Evolutionary conservation across 2,329 filamentous ascomycete species (phyloP), one percentile per base, ranked within the genome.

Genomic region (Aspergillus udagawae): DNA sequence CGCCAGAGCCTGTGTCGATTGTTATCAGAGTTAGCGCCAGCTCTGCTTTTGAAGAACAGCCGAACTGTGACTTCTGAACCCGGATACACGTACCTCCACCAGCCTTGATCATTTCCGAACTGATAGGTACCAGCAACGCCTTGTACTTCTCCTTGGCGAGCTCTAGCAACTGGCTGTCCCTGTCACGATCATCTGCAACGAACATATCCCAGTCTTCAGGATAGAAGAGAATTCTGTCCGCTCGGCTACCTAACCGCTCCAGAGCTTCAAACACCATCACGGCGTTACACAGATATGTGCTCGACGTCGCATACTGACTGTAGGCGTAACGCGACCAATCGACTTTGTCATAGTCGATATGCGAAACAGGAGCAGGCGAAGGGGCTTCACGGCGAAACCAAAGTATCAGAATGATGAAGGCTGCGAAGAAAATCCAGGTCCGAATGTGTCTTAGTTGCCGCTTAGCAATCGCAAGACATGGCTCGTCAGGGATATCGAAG

Each of bases 101-200:
- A 51, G 57, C 66, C 60, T 62, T 69, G 51, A 68, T 64, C 49
- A 64, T 68, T 48, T 73, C 70, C 6, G 80, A 70, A 53, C 75
- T 66, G 44, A 82, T 73, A 12, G 82, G 80, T 52, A 79, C 70
- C 47, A 84, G 66, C 55, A 79, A 75, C 35, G 79, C 82, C 8
- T 78, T 75, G 68, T 82, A 84, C 21, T 72, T 67, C 53, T 80
- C 74, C 60, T 74, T 72, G 23, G 82, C 83, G 62, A 80, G 59
- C 5, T 75, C 63, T 14, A 84, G 67, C 58, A 84, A 66, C 60
- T 80, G 77, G 56, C 78, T 78, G 41, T 70, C 65, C 17, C 73
- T 69, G 58, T 73, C 71, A 32, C 55, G 58, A 17, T 64, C 61
- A 50, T 62, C 62, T 10, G 70, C 65, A 3, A 74, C 61, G 4